Conservation (phyloP, 2,329 filamentous ascomycete species). For the Pestalotiopsis sp. region DNA sequence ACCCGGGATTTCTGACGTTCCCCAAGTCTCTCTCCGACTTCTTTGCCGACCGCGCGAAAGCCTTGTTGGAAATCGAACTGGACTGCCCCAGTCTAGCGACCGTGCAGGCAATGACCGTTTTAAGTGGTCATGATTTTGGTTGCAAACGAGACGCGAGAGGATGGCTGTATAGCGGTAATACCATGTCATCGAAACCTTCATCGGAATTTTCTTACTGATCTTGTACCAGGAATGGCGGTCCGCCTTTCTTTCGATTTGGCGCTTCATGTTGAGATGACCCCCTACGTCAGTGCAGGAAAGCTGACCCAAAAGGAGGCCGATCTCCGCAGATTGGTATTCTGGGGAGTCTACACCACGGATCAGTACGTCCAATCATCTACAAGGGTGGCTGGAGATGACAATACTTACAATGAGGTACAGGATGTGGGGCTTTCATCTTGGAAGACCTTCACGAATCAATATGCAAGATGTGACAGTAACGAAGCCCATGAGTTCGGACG, state of each 20-base stretch:
- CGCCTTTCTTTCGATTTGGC: conserved; percentile 28
- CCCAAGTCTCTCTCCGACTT: conserved; percentile 38
- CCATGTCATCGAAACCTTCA: conserved; percentile 12
- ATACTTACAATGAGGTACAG: conserved; percentile 13
- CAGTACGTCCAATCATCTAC: conserved; percentile 21
- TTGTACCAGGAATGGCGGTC: conserved; percentile 27
- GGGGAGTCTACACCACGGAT: conserved; percentile 32
- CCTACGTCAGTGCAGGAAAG: conserved; percentile 24
- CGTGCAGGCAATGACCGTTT: conserved; percentile 46
- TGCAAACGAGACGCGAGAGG: conserved; percentile 45
- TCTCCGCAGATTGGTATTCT: conserved; percentile 30
- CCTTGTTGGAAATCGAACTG: conserved; percentile 47
- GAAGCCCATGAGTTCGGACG: not conserved
- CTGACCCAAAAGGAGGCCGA: conserved; percentile 28
- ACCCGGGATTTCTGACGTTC: conserved; percentile 43
- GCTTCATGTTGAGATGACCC: conserved; percentile 27
- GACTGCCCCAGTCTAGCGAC: conserved; percentile 50
- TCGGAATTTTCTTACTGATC: conserved; percentile 1
- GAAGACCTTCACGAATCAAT: not conserved
- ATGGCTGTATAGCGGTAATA: conserved; percentile 46
- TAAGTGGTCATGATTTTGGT: conserved; percentile 46
- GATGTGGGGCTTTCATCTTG: conserved; percentile 28
- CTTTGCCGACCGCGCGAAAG: conserved; percentile 45
- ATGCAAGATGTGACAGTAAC: conserved; percentile 4
- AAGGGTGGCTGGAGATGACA: not conserved